Conservation (phyloP, 2,329 filamentous ascomycete genomes). For the Endothia cerciana region DNA sequence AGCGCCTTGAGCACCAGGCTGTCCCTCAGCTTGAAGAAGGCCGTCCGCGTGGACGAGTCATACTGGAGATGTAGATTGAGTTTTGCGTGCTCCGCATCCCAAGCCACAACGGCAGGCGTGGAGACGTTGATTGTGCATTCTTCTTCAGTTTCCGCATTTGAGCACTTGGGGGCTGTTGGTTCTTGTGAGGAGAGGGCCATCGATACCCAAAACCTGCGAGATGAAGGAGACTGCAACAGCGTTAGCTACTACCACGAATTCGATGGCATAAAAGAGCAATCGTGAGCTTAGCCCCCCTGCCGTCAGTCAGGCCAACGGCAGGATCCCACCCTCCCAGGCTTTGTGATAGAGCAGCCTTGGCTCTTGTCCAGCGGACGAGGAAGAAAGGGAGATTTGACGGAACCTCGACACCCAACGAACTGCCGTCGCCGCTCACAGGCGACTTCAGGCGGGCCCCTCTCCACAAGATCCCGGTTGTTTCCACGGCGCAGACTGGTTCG, state of each 20-base stretch:
- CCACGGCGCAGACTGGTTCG: slow-evolving; percentile 17
- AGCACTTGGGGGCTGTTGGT: slow-evolving; percentile 11
- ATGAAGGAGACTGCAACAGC: background rate
- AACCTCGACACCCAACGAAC: background rate
- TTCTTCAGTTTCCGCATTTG: background rate
- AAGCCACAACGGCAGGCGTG: slow-evolving; percentile 17
- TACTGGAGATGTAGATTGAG: slow-evolving; percentile 12
- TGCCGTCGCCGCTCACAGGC: slow-evolving; percentile 13
- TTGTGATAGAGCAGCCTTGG: slow-evolving; percentile 24
- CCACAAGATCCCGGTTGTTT: slow-evolving; percentile 22
- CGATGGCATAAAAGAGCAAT: background rate
- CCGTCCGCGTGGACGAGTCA: slow-evolving; percentile 5
- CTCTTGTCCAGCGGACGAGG: slow-evolving; percentile 5
- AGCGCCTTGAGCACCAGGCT: slow-evolving; percentile 17
- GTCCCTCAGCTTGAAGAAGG: slow-evolving; percentile 16
- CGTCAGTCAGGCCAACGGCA: slow-evolving; percentile 2
- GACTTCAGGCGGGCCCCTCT: slow-evolving; percentile 7
- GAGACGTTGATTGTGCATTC: slow-evolving; percentile 11
- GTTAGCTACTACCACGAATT: background rate
- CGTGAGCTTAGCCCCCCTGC: slow-evolving; percentile 15
- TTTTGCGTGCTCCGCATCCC: slow-evolving; percentile 13
- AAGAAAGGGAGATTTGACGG: background rate
- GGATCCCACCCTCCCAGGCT: slow-evolving; percentile 27
- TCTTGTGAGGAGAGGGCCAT: slow-evolving; percentile 8
- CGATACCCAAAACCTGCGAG: background rate